Evolutionary conservation across 306 rosid species (phyloP).

Genomic region (Biancaea sappan): DNA sequence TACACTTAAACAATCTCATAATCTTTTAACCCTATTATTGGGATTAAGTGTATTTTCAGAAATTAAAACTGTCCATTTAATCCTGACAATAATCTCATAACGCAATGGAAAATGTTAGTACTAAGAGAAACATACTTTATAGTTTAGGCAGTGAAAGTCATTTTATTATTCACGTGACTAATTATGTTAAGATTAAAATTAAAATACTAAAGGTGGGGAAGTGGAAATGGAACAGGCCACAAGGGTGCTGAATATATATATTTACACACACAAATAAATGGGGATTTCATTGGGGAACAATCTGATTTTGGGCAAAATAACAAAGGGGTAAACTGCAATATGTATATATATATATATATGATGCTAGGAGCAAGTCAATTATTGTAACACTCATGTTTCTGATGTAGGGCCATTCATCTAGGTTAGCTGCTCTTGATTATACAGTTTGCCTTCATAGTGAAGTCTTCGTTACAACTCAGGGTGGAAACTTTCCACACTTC

Average conservation of each 20-base stretch:
- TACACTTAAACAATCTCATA: neutral
- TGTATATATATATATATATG: too few species aligned
- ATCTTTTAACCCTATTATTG: neutral
- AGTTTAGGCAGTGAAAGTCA: neutral
- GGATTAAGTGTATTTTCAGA: neutral
- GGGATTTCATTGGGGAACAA: too few species aligned
- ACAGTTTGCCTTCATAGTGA: slow-evolving; percentile 93
- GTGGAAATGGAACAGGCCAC: neutral
- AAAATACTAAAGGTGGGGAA: too few species aligned
- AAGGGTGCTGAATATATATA: neutral
- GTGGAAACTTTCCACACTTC: slow-evolving; percentile 98
- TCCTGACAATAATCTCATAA: neutral
- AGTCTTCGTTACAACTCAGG: slow-evolving; percentile 96
- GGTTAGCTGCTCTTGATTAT: slow-evolving; percentile 99
- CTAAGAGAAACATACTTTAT: neutral
- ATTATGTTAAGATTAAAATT: neutral
- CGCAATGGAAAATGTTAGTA: neutral
- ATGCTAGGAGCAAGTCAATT: slow-evolving; percentile 2
- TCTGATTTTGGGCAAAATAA: neutral
- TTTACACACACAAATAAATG: too few species aligned
- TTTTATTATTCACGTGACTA: neutral
- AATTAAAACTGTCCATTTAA: neutral
- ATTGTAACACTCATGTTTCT: slow-evolving; percentile 39
- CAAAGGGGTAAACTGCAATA: neutral
- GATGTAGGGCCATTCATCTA: slow-evolving; percentile 88